These are phyloP conservation scores for Trichomonascus vanleenenianus DNA, from an alignment of 805 yeast species.

Conservation along the genomic window DNA sequence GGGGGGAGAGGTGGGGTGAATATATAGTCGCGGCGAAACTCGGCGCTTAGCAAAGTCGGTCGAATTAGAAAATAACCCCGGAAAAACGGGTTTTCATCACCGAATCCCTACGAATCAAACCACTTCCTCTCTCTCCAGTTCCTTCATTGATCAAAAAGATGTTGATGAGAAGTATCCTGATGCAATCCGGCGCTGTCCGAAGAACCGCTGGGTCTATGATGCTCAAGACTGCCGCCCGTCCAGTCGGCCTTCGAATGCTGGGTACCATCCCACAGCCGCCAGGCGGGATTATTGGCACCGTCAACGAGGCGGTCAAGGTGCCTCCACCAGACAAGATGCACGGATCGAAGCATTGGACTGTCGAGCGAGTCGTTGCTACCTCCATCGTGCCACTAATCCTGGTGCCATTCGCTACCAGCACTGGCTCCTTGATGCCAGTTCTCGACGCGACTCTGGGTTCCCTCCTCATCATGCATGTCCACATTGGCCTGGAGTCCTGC, in stretches of 20 bases:
- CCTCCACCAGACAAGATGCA: constrained; percentile 59
- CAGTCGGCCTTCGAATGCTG: constrained; percentile 1
- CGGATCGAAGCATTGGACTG: constrained; percentile 93
- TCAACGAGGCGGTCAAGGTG: constrained; percentile 73
- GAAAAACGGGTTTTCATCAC: no score
- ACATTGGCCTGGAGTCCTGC: constrained; percentile 83
- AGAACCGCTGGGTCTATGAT: neutral
- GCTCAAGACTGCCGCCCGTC: neutral
- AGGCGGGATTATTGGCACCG: constrained; percentile 86
- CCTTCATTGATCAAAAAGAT: no score
- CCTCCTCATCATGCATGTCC: constrained; percentile 65
- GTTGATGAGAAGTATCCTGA: no score
- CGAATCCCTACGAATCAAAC: no score
- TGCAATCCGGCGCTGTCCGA: no score
- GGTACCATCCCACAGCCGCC: constrained; percentile 65
- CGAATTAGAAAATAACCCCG: no score
- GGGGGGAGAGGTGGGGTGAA: no score
- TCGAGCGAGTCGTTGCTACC: constrained; percentile 65
- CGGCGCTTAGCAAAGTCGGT: no score
- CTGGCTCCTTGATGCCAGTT: constrained; percentile 59
- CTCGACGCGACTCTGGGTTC: constrained; percentile 66
- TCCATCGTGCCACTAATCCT: constrained; percentile 70
- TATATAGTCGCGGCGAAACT: no score
- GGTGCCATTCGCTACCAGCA: constrained; percentile 55
- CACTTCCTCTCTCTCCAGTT: no score